Evolutionary conservation across 495 filamentous ascomycete genomes (phyloP).

Genomic region (Aspergillus ostianus): DNA sequence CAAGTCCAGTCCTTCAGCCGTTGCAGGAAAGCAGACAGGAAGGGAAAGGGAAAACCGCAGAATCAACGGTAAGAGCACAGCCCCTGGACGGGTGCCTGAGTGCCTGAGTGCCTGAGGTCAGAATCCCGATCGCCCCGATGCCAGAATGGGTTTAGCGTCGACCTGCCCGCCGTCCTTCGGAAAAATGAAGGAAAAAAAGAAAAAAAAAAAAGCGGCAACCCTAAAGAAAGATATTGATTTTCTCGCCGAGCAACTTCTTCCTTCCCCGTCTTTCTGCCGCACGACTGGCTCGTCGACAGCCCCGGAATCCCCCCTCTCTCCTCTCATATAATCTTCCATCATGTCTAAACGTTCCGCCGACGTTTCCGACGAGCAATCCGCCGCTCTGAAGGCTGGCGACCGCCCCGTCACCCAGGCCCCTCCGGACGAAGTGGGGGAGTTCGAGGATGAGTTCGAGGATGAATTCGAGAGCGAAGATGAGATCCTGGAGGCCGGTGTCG

Average conservation of each 20-base stretch:
- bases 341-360: conserved; percentile 74
- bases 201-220: conserved; percentile 35
- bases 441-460: conserved; percentile 95
- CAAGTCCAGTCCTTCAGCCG: no score
- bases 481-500: conserved; percentile 89
- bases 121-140: conserved; percentile 37
- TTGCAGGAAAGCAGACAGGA: not conserved
- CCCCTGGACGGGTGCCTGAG: conserved; percentile 5
- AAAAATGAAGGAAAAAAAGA: conserved; percentile 24
- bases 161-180: conserved; percentile 18
- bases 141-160: conserved; percentile 40
- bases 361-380: conserved; percentile 49
- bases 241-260: conserved; percentile 1
- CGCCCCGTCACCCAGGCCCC: conserved; percentile 51
- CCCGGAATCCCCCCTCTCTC: not conserved
- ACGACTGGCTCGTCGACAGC: conserved; percentile 27
- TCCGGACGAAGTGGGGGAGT: conserved; percentile 73
- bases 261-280: conserved; percentile 12
- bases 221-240: conserved; percentile 20
- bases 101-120: not conserved
- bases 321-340: conserved; percentile 19
- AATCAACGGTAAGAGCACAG: not conserved
- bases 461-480: conserved; percentile 97
- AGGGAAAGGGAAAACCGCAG: not conserved
- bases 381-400: conserved; percentile 66